A percentile compares a stretch with the other conserved stretches of the same genome.
Conservation (phyloP, 495 filamentous ascomycete species). For the Cryomyces antarcticus region DNA sequence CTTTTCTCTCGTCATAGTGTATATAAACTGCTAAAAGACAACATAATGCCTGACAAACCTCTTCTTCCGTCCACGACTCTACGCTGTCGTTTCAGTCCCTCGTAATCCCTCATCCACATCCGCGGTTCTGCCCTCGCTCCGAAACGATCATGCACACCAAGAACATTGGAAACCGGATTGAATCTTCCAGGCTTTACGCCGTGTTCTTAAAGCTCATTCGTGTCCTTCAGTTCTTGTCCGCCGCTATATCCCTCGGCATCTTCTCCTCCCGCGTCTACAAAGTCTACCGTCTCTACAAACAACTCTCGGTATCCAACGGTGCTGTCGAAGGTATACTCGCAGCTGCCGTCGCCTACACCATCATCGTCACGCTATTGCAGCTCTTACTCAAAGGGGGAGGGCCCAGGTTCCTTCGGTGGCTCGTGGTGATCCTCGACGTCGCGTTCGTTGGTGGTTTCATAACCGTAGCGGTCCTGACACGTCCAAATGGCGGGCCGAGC, state of each 20-base stretch:
- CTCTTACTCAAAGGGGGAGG: conserved; percentile 8
- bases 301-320: conserved; percentile 9
- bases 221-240: conserved; percentile 18
- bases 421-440: conserved; percentile 12
- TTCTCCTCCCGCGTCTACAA: conserved; percentile 18
- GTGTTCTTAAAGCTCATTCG: conserved; percentile 11
- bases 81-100: too few species aligned
- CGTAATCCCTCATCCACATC: too few species aligned
- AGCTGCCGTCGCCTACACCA: conserved; percentile 17
- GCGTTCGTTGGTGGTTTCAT: conserved; percentile 16
- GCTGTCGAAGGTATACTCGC: conserved; percentile 20
- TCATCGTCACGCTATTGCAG: conserved; percentile 9
- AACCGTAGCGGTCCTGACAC: conserved; percentile 16
- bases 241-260: conserved; percentile 18
- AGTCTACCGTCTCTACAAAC: conserved; percentile 14
- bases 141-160: too few species aligned
- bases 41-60: too few species aligned
- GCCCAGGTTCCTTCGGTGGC: conserved; percentile 10
- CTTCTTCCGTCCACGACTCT: too few species aligned
- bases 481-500: conserved; percentile 10
- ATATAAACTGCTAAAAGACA: too few species aligned
- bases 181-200: conserved; percentile 5
- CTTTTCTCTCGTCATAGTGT: too few species aligned
- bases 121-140: too few species aligned
- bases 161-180: too few species aligned